Evolutionary conservation across 345 rosid species (phyloP), one percentile per base, ranked within the genome.

Genomic region (Citrus medica): DNA sequence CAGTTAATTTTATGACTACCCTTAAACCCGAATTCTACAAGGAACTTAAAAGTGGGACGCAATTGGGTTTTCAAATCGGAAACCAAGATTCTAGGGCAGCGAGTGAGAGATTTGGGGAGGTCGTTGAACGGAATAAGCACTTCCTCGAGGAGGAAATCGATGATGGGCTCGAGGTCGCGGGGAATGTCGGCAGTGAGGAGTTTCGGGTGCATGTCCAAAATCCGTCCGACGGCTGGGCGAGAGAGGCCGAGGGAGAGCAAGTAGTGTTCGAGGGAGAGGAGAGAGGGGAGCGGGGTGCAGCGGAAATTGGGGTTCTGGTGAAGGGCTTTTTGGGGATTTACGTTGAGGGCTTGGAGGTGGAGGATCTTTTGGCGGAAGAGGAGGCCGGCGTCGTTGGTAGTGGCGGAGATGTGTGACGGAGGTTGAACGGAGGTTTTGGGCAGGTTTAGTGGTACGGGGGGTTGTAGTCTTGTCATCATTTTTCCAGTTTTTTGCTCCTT

Each of bases 201-300:
- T 48, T 77, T 79, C 0, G 98, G 97, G 83, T 87, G 82, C 97
- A 92, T 95, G 76, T 92, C 98, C 71, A 95, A 93, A 67, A 95
- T 83, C 13, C 98, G 87, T 64, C 94, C 94, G 46, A 93, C 82
- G 61, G 92, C 84, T 13, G 87, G 67, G 68, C 92, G 87, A 12
- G 88, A 82, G 72, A 95, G 87, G 56, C 98, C 97, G 69, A 89
- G 76, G 8, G 90, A 85, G 67, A 89, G 85, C 80, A 95, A 90
- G 69, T 84, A 87, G 58, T 62, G 37, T 83, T 92, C 92, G 66
- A 92, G 88, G 81, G 95, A 78, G 69, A 78, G 79, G 82, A 95
- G 85, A 67, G 92, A 62, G 81, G 98, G 86, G 87, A 95, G 88
- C 2, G 97, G 91, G 48, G 90, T 80, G 38, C 92, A 83, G n/a